Evolutionary conservation across 2,329 filamentous ascomycete genomes (phyloP), one percentile per base, ranked within the genome.

Genomic region (Cyphellophora europaea): DNA sequence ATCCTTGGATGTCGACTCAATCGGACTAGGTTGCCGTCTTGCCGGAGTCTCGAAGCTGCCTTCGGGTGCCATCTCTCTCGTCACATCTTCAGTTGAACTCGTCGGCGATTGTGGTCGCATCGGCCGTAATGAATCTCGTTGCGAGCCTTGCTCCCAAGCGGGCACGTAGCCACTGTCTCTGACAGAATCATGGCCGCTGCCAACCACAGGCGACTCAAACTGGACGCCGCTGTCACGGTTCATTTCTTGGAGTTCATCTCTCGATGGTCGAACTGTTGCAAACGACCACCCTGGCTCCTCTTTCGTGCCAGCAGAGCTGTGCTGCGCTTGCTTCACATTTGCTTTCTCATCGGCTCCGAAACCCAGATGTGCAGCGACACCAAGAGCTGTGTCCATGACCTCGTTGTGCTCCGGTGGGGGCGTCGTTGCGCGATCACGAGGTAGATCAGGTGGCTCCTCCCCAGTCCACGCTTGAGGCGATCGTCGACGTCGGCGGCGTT

Each of bases 311-410:
- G 79, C 11, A 52, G 70, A 5, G 49, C 77, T 10, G 55, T 76
- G 10, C 77, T 74, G 55, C 51, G 77, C 11, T 53, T 62, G 17
- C 66, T 69, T 11, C 47, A 75, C 3, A 48, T 69, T 3, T 51
- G 69, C 44, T 13, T 35, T 19, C n/a, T 32, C 35, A 12, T 14
- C 17, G 16, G 35, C 32, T 16, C 42, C 42, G 28, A 49, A 41
- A 11, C 47, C 47, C 15, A 49, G 39, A 27, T 42, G 45, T 30
- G 45, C 45, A 27, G 47, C 47, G 19, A 49, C 37, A n/a, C 42
- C 47, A 14, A 49, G 36, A 8, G 47, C 47, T 13, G 45, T 49
- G 19, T 44, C 43, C 41, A 49, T 48, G 6, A 49, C 37, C 16
- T 49, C 47, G 23, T 49, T 39, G 29, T 45, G 35, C 10, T 49